Evolutionary conservation across 2,329 filamentous ascomycete species (phyloP).

Genomic region (Aspergillus tubingensis): DNA sequence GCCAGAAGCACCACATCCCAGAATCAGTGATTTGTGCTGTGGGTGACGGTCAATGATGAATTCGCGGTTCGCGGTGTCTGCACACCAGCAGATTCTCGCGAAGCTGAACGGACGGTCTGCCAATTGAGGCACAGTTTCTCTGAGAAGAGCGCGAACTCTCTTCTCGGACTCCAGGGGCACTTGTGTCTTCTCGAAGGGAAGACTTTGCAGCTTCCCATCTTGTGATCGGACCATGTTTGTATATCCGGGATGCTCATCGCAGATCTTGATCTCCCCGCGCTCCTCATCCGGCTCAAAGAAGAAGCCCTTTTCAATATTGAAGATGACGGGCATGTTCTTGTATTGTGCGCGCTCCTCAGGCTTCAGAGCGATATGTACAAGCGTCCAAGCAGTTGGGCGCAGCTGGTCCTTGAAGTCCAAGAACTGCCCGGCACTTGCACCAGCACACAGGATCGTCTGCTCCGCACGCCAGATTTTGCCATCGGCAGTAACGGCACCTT

Average conservation of each 20-base stretch:
- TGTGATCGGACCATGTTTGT: conserved; percentile 45
- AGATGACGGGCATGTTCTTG: conserved; percentile 47
- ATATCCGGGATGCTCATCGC: conserved; percentile 59
- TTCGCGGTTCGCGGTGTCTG: conserved; percentile 56
- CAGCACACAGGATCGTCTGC: conserved; percentile 46
- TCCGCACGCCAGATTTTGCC: conserved; percentile 40
- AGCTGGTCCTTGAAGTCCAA: conserved; percentile 51
- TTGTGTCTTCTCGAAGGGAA: conserved; percentile 48
- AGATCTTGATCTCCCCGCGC: conserved; percentile 40
- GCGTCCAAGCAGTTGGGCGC: conserved; percentile 50
- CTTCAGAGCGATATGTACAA: conserved; percentile 48
- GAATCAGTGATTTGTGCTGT: conserved; percentile 43
- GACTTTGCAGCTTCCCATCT: conserved; percentile 31
- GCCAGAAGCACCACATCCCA: conserved; percentile 54
- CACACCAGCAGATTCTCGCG: conserved; percentile 59
- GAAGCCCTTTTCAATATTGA: conserved; percentile 51
- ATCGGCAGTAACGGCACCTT: conserved; percentile 43
- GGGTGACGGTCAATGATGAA: conserved; percentile 57
- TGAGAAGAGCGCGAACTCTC: conserved; percentile 51
- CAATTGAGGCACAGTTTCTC: conserved; percentile 56
- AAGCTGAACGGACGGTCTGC: conserved; percentile 53
- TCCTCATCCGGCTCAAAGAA: conserved; percentile 52
- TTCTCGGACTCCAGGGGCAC: conserved; percentile 50
- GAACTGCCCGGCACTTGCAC: conserved; percentile 44
- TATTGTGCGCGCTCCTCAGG: conserved; percentile 46